Evolutionary conservation across 2,329 filamentous ascomycete genomes (phyloP).

Genomic region (Hypoxylon sp.): DNA sequence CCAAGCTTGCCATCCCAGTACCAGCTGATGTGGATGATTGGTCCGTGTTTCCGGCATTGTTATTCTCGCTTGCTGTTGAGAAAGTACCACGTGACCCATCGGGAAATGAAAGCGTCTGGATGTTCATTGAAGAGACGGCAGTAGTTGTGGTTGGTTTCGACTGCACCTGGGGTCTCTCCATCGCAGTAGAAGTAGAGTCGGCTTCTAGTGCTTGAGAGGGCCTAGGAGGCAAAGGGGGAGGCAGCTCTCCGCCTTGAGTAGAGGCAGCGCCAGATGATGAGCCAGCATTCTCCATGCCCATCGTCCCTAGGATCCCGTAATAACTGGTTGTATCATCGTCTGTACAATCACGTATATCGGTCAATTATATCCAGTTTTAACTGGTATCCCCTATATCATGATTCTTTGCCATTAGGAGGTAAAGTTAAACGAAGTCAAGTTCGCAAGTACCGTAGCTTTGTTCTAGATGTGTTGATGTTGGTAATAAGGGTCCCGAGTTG

Average conservation of each 20-base stretch:
- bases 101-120: conserved; percentile 81
- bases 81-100: conserved; percentile 79
- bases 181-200: conserved; percentile 42
- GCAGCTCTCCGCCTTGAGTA: conserved; percentile 60
- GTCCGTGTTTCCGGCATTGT: conserved; percentile 50
- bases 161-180: conserved; percentile 59
- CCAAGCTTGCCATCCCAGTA: conserved; percentile 42
- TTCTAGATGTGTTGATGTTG: neutral
- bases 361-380: neutral
- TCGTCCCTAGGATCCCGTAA: conserved; percentile 44
- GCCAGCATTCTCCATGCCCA: conserved; percentile 55
- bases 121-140: conserved; percentile 84
- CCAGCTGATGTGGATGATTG: conserved; percentile 54
- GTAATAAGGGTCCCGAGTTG: conserved; percentile 18
- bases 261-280: conserved; percentile 43
- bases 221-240: conserved; percentile 71
- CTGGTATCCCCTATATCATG: conserved; percentile 5
- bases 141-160: conserved; percentile 90
- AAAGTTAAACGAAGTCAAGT: conserved; percentile 15
- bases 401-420: neutral
- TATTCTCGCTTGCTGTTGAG: conserved; percentile 59
- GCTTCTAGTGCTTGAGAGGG: conserved; percentile 56
- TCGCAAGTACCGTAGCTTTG: conserved; percentile 4
- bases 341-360: neutral
- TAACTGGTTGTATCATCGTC: conserved; percentile 44